Conservation (phyloP, 2,329 filamentous ascomycete species). For the Cladosporium halotolerans region DNA sequence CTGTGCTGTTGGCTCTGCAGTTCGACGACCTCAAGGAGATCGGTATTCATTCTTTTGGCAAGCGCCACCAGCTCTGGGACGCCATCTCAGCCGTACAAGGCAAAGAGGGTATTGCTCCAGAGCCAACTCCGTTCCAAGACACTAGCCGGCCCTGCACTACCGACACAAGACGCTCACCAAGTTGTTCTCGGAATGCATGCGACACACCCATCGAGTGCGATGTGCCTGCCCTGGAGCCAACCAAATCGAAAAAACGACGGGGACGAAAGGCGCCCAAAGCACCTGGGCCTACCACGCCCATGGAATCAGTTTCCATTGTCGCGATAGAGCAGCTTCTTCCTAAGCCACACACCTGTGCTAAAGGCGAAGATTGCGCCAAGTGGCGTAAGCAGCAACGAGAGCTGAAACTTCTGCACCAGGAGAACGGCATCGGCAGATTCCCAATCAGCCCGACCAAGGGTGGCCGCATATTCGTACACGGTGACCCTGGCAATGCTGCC, state of each 20-base stretch:
- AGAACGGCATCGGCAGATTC: slow-evolving; percentile 48
- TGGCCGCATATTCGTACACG: slow-evolving; percentile 68
- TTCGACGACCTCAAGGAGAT: slow-evolving; percentile 82
- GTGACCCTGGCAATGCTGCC: slow-evolving; percentile 70
- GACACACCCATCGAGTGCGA: slow-evolving; percentile 22
- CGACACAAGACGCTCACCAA: slow-evolving; percentile 20
- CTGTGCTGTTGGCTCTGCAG: slow-evolving; percentile 82
- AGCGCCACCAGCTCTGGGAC: slow-evolving; percentile 72
- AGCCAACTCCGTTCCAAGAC: slow-evolving; percentile 45
- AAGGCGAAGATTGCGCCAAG: slow-evolving; percentile 79
- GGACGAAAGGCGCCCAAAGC: slow-evolving; percentile 35
- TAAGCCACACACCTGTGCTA: slow-evolving; percentile 75
- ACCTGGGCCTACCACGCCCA: slow-evolving; percentile 66
- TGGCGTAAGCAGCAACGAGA: slow-evolving; percentile 74
- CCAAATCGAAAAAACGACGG: slow-evolving; percentile 32
- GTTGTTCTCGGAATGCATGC: slow-evolving; percentile 16
- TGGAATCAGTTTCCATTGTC: slow-evolving; percentile 83
- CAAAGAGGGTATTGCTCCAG: slow-evolving; percentile 37
- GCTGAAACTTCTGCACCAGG: slow-evolving; percentile 66
- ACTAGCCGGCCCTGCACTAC: slow-evolving; percentile 40
- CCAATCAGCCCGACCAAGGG: slow-evolving; percentile 58
- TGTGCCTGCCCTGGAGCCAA: slow-evolving; percentile 29
- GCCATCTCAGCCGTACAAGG: slow-evolving; percentile 64
- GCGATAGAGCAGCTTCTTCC: slow-evolving; percentile 85
- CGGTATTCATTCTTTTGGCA: slow-evolving; percentile 73